Base-by-base conservation (phyloP, 1,139 yeast genomes). In the Lodderomyces orthopsilosis region DNA sequence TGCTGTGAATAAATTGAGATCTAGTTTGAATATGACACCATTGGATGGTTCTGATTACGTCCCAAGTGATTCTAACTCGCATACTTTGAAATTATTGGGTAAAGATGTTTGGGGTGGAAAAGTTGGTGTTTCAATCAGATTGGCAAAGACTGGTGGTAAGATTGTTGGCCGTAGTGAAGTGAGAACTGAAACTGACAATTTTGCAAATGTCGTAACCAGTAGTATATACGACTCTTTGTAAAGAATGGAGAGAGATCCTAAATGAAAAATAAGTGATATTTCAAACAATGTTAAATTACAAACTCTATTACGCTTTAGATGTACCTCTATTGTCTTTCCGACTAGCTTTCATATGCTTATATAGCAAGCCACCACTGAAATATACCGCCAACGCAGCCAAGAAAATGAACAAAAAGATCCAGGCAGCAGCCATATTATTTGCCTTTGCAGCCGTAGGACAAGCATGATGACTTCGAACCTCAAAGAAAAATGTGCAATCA, bases 401-500 rank as follows among this genome's bases (percentile, higher is more conserved):
- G 28, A 79, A 56, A 38, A 81, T 81, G 41, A 79, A 60, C 17
- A 79, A 51, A 49, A 80, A 79, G 36, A 81, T 79, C 83, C 84
- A 79, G 38, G 79, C 69, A 4, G 79, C 79, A 2, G 82, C 83
- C 49, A 74, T 58, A 46, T 79, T 76, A 51, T 78, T 79, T 3
- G 70, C 43, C 28, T 40, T 40, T 46, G 83, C 80, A 9, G 88
- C 83, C 0, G 91, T 84, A 0, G 96, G 90, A 62, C 97, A 90
- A 0, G 96, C 96, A 60, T 85, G 87, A 41, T 87, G 83, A 4
- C 96, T 86, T 51, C 90, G 68, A 22, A 88, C 89, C 59, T 90
- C 96, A 61, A 90, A 90, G 56, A 85, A 78, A 62, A 85, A 90
- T 32, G 85, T 79, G 62, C 97, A 90, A 47, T 88, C 86, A 61